phyloP scores from a whole-genome alignment of 2,329 filamentous ascomycete genomes.

The Sclerotinia trifoliorum region DNA sequence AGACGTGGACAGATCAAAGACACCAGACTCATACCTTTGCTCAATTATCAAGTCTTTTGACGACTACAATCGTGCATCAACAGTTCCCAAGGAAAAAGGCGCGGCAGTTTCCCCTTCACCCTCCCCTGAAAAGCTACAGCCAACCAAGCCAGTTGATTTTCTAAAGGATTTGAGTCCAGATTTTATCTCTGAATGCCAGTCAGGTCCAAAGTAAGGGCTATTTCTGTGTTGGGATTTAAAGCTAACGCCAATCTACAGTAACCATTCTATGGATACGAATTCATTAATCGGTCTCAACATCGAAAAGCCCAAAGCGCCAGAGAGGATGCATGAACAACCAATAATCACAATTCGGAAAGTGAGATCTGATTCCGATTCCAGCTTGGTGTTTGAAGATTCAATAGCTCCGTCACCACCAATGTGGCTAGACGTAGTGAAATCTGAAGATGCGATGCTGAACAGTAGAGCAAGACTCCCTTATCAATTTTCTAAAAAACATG shows the following conservation, averaged over 20 bases:
- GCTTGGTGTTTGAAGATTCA: background rate
- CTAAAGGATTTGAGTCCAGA: conserved; percentile 21
- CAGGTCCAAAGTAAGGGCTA: background rate
- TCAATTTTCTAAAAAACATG: background rate
- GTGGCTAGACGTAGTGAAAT: conserved; percentile 6
- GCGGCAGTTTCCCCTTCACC: conserved; percentile 13
- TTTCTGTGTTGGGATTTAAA: background rate
- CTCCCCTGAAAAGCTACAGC: conserved; percentile 21
- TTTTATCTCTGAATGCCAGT: background rate
- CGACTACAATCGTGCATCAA: background rate
- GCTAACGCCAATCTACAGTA: background rate
- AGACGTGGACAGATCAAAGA: background rate
- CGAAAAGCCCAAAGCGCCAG: background rate
- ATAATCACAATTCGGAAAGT: conserved; percentile 11
- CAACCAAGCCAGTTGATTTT: conserved; percentile 26
- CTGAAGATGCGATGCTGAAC: background rate
- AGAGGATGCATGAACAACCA: background rate
- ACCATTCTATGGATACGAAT: background rate
- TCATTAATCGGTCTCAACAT: background rate
- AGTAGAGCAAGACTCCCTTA: conserved; percentile 6
- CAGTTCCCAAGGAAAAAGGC: background rate
- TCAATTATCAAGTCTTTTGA: conserved; percentile 18
- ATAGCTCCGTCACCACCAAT: conserved; percentile 5
- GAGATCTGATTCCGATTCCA: background rate
- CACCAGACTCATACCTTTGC: conserved; percentile 20